Base-by-base conservation (phyloP, 192 early-diverging fungal genomes). In the Mortierella antarctica region DNA sequence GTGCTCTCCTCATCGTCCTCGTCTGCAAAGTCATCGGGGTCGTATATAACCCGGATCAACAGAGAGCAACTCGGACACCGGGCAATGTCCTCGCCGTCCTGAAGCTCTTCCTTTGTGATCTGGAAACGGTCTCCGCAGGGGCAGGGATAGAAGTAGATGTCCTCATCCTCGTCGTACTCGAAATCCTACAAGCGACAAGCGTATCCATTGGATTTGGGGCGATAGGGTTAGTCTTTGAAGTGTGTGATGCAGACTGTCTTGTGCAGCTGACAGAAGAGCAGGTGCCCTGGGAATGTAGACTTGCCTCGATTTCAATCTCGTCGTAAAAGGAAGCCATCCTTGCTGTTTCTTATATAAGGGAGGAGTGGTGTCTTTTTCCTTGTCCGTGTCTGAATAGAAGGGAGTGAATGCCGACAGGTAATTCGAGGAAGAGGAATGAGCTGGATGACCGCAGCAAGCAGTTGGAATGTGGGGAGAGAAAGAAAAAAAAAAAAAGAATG, bases 41-140 rank as follows among this genome's bases (percentile, higher is more conserved):
- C 96, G 82, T 94, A 99, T 42, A 99, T 93, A 31, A 99, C 93
- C 65, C 91, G 82, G 65, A 99, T 90, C 40, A 97, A 90, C 47
- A 99, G 88, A 15, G 96, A 97, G 84, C 97, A 99, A 63, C 91
- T 93, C 8, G 96, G 96, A 82, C 97, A 99, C 63, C 87, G 86
- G 14, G 95, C 97, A 61, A 97, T 90, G 57, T 94, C 93, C 60
- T 97, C 96, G 42, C 96, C 95, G 65, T 92, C 87, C 51, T 82
- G 70, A 4, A 99, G 76, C 21, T 96, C 90, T 55, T 93, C 92
- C 80, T 89, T 75, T 6, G 93, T 91, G 68, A 97, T 97, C 71
- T 93, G 86, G 75, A 99, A 99, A 23, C 90, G 88, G 89, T 99
- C 97, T 13, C 97, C 97, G 85, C 97, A 99, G 4, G 97, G 97